A percentile compares a stretch with the other conserved stretches of the same genome.
Evolutionary conservation across 768 basidiomycete genomes (phyloP).

Genomic region (Hypsizygus marmoreus): DNA sequence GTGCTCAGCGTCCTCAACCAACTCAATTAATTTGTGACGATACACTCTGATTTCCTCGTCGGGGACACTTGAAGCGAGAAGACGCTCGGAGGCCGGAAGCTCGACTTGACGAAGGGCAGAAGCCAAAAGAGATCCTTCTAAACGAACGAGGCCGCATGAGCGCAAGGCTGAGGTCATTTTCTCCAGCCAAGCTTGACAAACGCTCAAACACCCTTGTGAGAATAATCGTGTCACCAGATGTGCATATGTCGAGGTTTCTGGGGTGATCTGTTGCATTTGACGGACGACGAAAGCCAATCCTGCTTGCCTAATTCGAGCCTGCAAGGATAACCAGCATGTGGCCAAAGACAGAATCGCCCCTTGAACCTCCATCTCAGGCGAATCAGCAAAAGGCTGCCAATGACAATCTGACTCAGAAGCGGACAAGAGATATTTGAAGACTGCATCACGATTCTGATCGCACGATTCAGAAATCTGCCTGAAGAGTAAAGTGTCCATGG

Average conservation of each 20-base stretch:
- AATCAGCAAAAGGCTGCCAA: neutral
- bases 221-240: constrained; percentile 17
- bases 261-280: constrained; percentile 27
- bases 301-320: constrained; percentile 1
- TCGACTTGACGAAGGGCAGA: constrained; percentile 53
- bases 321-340: constrained; percentile 10
- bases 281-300: constrained; percentile 16
- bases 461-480: too few species aligned
- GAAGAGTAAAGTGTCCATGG: constrained; percentile 2
- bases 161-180: constrained; percentile 31
- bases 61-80: constrained; percentile 18
- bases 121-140: constrained; percentile 56
- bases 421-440: constrained; percentile 10
- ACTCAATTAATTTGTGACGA: constrained; percentile 42
- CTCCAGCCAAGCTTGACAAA: constrained; percentile 20
- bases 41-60: constrained; percentile 30
- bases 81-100: constrained; percentile 22
- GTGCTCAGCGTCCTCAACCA: constrained; percentile 53
- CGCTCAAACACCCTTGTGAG: constrained; percentile 11
- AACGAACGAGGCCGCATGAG: constrained; percentile 33
- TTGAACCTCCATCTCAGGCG: constrained; percentile 9
- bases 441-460: too few species aligned
- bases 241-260: constrained; percentile 23
- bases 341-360: constrained; percentile 14
- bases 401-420: neutral